Evolutionary conservation across 1,284 basidiomycete species (phyloP).

Genomic region (Kalmanozyma brasiliensis): DNA sequence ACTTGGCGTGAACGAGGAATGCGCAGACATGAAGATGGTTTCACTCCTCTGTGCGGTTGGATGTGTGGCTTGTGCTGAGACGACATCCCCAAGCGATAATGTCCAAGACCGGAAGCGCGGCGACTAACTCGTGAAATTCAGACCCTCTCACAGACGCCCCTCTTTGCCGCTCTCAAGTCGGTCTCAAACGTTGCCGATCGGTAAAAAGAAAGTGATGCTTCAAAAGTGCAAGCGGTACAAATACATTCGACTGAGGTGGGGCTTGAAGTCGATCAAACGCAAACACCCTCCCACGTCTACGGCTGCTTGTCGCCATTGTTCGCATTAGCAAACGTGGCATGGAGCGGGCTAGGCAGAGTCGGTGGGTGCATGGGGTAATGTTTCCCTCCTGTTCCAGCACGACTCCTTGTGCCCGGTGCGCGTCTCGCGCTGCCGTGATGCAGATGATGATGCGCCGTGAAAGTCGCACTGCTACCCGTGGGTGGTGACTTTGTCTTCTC

Average conservation of each 20-base stretch:
- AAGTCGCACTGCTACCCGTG: slow-evolving; percentile 8
- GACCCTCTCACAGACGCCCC: no score
- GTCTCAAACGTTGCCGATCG: no score
- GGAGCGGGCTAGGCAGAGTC: slow-evolving; percentile 22
- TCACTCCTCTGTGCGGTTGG: no score
- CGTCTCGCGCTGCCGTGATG: slow-evolving; percentile 14
- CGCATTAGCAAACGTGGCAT: slow-evolving; percentile 30
- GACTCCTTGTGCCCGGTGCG: slow-evolving; percentile 16
- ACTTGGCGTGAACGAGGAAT: slow-evolving; percentile 26
- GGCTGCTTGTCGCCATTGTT: neutral
- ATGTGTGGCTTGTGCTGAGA: no score
- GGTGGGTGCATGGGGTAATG: slow-evolving; percentile 46
- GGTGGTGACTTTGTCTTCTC: slow-evolving; percentile 29
- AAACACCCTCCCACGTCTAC: neutral
- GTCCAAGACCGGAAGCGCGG: no score
- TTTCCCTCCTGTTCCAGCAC: slow-evolving; percentile 35
- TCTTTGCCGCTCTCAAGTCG: no score
- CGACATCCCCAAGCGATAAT: no score
- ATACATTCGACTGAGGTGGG: no score
- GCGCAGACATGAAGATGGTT: neutral
- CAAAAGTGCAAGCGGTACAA: neutral
- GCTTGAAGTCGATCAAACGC: neutral
- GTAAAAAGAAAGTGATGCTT: no score
- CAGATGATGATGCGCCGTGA: slow-evolving; percentile 14
- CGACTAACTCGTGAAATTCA: no score